phyloP scores from a whole-genome alignment of 75 land plant species.

The Pinus albicaulis region DNA sequence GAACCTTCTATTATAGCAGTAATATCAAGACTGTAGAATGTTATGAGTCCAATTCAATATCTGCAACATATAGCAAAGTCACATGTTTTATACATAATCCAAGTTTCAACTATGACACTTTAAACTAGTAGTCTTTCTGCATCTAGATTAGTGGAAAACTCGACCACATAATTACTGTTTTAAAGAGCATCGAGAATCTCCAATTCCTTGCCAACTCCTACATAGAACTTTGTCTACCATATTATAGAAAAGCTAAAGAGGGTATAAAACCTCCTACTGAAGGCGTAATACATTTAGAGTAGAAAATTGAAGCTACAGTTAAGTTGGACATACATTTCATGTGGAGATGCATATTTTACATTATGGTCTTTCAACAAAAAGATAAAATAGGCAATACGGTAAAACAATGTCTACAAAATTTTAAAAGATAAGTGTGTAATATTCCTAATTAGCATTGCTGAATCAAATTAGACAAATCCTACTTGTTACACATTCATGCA shows the following conservation, averaged over 20 bases:
- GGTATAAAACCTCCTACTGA: too few species aligned
- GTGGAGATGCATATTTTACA: too few species aligned
- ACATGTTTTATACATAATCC: background rate
- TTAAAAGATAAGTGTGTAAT: too few species aligned
- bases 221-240: background rate
- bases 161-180: background rate
- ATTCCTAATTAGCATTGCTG: too few species aligned
- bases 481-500: too few species aligned
- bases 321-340: too few species aligned
- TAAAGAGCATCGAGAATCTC: background rate
- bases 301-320: too few species aligned
- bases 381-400: too few species aligned
- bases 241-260: background rate
- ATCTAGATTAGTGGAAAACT: background rate
- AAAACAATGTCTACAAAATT: too few species aligned
- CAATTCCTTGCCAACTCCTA: background rate
- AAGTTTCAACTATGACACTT: background rate
- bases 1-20: background rate
- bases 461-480: too few species aligned
- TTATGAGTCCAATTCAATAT: background rate
- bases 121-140: background rate
- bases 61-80: background rate
- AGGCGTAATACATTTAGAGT: too few species aligned
- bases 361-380: too few species aligned
- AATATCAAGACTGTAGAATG: background rate